Base-by-base conservation (phyloP, 805 yeast genomes). In the Wickerhamomyces ciferrii region DNA sequence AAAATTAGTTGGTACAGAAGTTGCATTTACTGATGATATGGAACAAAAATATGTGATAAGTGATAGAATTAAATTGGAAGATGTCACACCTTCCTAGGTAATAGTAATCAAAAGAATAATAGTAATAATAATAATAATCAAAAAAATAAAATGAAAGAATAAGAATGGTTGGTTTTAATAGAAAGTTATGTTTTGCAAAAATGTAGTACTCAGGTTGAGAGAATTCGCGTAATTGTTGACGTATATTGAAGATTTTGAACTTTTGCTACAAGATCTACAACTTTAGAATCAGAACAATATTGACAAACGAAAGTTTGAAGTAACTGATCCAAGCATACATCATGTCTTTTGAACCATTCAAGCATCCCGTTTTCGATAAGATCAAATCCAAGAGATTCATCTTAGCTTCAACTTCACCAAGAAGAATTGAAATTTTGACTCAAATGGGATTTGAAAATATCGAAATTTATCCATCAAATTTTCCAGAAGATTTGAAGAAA, bases 341-440 rank as follows among this genome's bases (percentile, higher is more conserved):
- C 5, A 34, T 34, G 37, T 34, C 41, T 8, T 53, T 53, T 43
- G 29, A 50, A 23, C 53, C 58, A 14, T 56, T 67, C 40, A 46
- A 56, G 2, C 67, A 67, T 48, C 66, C 72, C 11, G 53, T 71
- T 5, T 65, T 60, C 48, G 50, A 58, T 1, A 42, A 44, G 41
- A 47, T 37, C 51, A 48, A 50, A 10, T 13, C 39, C 11, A 51
- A 47, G 44, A 48, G 55, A 27, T 47, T 91, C 23, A 68, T 88
- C 5, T 71, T 92, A 7, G 97, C 96, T 0, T 88, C 96, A 2
- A 76, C 86, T 1, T 91, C 97, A 0, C 92, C 95, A 2, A 72
- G 97, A 49, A 69, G 99, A 47, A 65, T 69, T 45, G 87, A 87
- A 46, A 84, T 94, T n/a, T 57, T 94, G 25, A 58, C 63, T 5